Conservation (phyloP, 257 asterid species). For the Ligustrum vulgare region DNA sequence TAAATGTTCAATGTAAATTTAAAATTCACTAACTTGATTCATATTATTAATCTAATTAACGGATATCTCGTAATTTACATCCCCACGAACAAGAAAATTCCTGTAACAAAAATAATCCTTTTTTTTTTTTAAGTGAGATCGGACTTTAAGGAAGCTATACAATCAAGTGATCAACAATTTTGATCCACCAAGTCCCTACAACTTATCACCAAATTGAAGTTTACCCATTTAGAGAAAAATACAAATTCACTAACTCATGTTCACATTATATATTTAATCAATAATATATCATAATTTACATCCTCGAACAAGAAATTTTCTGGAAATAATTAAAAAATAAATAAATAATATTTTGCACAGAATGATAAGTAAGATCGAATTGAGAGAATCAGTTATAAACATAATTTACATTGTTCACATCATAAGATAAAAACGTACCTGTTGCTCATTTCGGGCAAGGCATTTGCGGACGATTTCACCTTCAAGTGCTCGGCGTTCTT, state of each 20-base stretch:
- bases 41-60: no score
- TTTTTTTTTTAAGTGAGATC: no score
- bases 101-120: no score
- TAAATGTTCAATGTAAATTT: not conserved
- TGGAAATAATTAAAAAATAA: not conserved
- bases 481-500: constrained; percentile 96
- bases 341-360: not conserved
- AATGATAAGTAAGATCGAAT: not conserved
- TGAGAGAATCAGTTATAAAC: not conserved
- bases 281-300: not conserved
- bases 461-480: constrained; percentile 99
- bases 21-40: not conserved
- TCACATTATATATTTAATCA: not conserved
- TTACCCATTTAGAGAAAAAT: not conserved
- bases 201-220: not conserved
- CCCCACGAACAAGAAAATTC: no score
- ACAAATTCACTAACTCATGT: not conserved
- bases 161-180: not conserved
- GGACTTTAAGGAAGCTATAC: not conserved
- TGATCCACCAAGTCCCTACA: not conserved
- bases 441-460: constrained; percentile 90
- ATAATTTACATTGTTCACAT: not conserved
- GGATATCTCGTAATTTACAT: no score
- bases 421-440: constrained; percentile 38
- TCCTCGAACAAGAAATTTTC: not conserved